These are phyloP conservation scores for Trichoderma sp. DNA, from an alignment of 2,329 filamentous ascomycete species.

Conservation along the genomic window DNA sequence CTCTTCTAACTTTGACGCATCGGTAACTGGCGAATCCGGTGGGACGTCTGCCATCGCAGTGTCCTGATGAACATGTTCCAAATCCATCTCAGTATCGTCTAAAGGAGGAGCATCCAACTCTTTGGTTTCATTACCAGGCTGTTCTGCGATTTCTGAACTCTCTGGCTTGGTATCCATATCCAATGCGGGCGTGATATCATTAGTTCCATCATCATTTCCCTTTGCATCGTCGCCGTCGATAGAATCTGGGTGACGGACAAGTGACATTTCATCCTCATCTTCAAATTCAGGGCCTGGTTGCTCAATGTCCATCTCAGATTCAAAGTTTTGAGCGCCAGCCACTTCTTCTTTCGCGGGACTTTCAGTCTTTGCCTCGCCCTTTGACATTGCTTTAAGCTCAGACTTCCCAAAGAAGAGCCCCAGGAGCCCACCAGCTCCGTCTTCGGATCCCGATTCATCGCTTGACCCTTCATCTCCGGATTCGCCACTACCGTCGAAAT, in stretches of 20 bases:
- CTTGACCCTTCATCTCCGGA: slow-evolving; percentile 43
- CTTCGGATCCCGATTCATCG: slow-evolving; percentile 51
- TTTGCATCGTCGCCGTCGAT: slow-evolving; percentile 28
- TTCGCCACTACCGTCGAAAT: slow-evolving; percentile 50
- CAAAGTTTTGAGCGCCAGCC: slow-evolving; percentile 35
- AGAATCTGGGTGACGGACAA: slow-evolving; percentile 40
- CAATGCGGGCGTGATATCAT: neutral
- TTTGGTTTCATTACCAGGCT: neutral
- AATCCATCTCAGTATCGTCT: neutral
- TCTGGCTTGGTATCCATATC: neutral
- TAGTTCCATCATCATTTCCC: neutral
- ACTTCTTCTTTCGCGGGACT: slow-evolving; percentile 30
- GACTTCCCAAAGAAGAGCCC: slow-evolving; percentile 64
- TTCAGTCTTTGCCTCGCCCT: slow-evolving; percentile 40
- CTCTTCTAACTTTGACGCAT: slow-evolving; percentile 10
- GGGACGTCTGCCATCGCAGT: slow-evolving; percentile 1
- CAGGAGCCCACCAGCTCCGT: slow-evolving; percentile 54
- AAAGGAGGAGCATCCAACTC: neutral
- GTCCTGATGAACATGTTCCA: slow-evolving; percentile 11
- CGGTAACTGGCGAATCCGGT: neutral
- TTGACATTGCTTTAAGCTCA: slow-evolving; percentile 58
- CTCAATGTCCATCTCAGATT: slow-evolving; percentile 29
- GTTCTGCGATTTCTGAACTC: neutral
- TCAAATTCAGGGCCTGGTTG: slow-evolving; percentile 26
- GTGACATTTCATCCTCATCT: slow-evolving; percentile 43